Evolutionary conservation across 352 stramenopile species (phyloP), one percentile per base, ranked within the genome.

Genomic region (Stramenopiles sp.): DNA sequence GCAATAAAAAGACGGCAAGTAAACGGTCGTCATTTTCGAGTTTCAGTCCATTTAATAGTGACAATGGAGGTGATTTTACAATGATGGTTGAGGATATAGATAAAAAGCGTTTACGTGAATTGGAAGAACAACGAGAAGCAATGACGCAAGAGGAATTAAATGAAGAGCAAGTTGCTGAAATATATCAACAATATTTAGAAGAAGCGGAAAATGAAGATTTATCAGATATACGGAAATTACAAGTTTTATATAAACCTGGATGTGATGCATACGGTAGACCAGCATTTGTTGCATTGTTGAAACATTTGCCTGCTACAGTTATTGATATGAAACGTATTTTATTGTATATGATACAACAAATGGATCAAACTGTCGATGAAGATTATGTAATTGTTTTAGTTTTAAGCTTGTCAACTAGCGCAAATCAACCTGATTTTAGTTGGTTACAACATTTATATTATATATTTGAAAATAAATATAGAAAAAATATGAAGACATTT

Each of bases 391-490:
- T 85, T 31, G 80, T 93, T 1, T 92, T 90, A 80, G 83, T 92
- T 31, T 86, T 91, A 74, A 79, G 82, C 1, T 82, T 82, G 7
- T 83, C 85, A 20, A 83, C 73, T 43, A 81, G 83, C 29, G 86
- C 88, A 7, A 89, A 88, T 74, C 84, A 91, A 78, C 85, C 86
- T 30, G 85, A 81, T 0, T 83, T 85, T 20, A 80, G 85, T 63
- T 93, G 89, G 89, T 81, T 92, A 74, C 87, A 90, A 79, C 85
- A 85, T 33, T 82, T 91, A 7, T 88, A 91, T 53, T 83, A 85
- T 53, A 86, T 87, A 6, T 88, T 91, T 63, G 63, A 78, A 30
- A 31, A 80, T 76, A 85, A 84, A 73, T 85, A 85, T 78, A 84
- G 83, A 32, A 84, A 85, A 30, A 90, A 90, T 20, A 79, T 93